Percentiles rank a stretch among this genome's conserved stretches.
These are phyloP conservation scores for Kingdonia uniflora DNA, from an alignment of 164 flowering plant genomes.

Conservation along the genomic window DNA sequence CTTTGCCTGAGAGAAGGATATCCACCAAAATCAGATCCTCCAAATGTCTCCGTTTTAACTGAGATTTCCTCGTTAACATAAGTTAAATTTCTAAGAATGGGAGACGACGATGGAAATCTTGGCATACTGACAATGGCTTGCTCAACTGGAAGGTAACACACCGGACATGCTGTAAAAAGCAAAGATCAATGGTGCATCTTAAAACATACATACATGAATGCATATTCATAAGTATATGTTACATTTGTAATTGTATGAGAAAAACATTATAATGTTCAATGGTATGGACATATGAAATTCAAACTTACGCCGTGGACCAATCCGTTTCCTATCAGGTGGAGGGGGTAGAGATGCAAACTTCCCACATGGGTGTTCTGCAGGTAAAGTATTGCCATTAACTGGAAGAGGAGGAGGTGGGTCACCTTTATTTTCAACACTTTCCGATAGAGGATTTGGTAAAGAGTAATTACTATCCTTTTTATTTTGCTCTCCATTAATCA, in stretches of 20 bases:
- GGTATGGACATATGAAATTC: slow-evolving; percentile 1
- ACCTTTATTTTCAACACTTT: slow-evolving; percentile 10
- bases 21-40: slow-evolving; percentile 97
- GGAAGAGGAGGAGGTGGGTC: slow-evolving; percentile 9
- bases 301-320: slow-evolving; percentile 91
- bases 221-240: neutral
- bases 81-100: slow-evolving; percentile 51
- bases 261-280: neutral
- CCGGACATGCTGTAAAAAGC: slow-evolving; percentile 68
- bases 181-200: neutral
- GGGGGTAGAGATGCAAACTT: slow-evolving; percentile 74
- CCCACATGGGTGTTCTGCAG: slow-evolving; percentile 46
- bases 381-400: slow-evolving; percentile 7
- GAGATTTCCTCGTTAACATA: slow-evolving; percentile 55
- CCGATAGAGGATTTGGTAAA: slow-evolving; percentile 5
- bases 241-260: neutral
- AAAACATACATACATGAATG: neutral
- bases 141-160: slow-evolving; percentile 78
- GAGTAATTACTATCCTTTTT: slow-evolving; percentile 8
- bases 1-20: slow-evolving; percentile 84
- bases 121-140: slow-evolving; percentile 73
- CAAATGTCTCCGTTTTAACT: slow-evolving; percentile 34
- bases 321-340: slow-evolving; percentile 51
- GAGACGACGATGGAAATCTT: slow-evolving; percentile 41
- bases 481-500: slow-evolving; percentile 7